phyloP scores from a whole-genome alignment of 2,329 filamentous ascomycete species.

The Fusarium anthophilum region DNA sequence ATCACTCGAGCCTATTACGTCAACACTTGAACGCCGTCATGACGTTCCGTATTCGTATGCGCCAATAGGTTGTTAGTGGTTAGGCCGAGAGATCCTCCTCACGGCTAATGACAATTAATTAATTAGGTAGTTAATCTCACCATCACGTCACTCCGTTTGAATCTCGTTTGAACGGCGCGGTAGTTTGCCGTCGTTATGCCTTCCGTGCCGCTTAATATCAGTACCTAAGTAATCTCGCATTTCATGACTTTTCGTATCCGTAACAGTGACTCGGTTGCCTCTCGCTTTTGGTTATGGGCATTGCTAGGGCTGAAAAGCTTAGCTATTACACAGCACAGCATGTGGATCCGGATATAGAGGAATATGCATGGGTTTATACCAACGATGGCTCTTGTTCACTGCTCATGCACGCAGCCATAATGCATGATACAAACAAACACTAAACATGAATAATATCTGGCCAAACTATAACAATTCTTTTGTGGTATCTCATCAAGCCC shows the following conservation, averaged over 20 bases:
- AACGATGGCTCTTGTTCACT: not conserved
- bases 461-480: slow-evolving; percentile 21
- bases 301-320: not conserved
- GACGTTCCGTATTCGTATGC: slow-evolving; percentile 13
- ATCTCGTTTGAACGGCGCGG: not conserved
- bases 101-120: not conserved
- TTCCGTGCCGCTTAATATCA: not conserved
- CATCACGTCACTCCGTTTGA: slow-evolving; percentile 16
- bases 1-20: slow-evolving; percentile 28
- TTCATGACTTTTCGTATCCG: slow-evolving; percentile 7
- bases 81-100: not conserved
- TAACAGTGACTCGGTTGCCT: not conserved
- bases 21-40: slow-evolving; percentile 24
- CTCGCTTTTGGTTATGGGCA: not conserved
- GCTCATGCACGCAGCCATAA: not conserved
- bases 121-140: slow-evolving; percentile 4
- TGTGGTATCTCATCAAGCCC: slow-evolving; percentile 34
- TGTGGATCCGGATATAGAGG: not conserved
- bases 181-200: not conserved
- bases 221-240: not conserved
- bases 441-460: not conserved
- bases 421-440: not conserved
- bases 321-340: not conserved
- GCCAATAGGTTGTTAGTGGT: not conserved
- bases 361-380: not conserved